phyloP scores from a whole-genome alignment of 352 stramenopile genomes.

The Phytopythium ostracodes region DNA sequence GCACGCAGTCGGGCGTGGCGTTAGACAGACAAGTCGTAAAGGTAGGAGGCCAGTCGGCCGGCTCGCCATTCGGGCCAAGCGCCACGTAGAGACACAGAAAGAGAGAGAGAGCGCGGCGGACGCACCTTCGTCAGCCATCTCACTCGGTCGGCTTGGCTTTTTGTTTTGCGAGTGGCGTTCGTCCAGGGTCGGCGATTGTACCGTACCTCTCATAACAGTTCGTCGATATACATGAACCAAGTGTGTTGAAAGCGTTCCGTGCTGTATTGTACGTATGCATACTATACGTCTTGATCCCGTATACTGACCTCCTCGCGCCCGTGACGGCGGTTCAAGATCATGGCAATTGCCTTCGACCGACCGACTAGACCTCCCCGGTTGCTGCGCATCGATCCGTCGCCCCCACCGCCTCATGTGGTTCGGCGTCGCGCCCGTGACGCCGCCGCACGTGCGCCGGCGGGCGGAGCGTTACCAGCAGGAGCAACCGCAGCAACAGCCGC shows the following conservation, averaged over 20 bases:
- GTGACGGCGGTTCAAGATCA: slow-evolving; percentile 5
- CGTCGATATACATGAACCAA: background rate
- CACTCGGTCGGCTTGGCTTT: background rate
- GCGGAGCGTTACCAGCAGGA: slow-evolving; percentile 15
- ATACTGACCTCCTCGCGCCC: background rate
- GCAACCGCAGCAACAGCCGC: slow-evolving; percentile 1
- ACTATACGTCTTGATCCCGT: background rate
- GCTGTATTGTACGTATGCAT: background rate
- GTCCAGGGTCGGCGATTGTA: background rate
- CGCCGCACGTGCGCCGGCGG: slow-evolving; percentile 27
- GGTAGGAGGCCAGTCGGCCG: background rate
- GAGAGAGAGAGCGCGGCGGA: background rate
- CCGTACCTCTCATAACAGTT: background rate
- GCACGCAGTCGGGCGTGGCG: background rate
- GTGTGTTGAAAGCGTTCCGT: background rate
- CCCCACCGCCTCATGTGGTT: slow-evolving; percentile 46
- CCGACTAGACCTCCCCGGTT: background rate
- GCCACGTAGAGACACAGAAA: background rate
- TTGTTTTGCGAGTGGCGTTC: slow-evolving; percentile 1
- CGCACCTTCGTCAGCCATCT: slow-evolving; percentile 62
- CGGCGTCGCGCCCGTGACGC: slow-evolving; percentile 52
- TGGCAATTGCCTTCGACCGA: background rate
- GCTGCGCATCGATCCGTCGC: background rate
- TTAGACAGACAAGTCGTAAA: background rate
- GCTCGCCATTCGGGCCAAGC: background rate